Evolutionary conservation across 2,329 filamentous ascomycete species (phyloP).

Genomic region (Zasmidium angulare): DNA sequence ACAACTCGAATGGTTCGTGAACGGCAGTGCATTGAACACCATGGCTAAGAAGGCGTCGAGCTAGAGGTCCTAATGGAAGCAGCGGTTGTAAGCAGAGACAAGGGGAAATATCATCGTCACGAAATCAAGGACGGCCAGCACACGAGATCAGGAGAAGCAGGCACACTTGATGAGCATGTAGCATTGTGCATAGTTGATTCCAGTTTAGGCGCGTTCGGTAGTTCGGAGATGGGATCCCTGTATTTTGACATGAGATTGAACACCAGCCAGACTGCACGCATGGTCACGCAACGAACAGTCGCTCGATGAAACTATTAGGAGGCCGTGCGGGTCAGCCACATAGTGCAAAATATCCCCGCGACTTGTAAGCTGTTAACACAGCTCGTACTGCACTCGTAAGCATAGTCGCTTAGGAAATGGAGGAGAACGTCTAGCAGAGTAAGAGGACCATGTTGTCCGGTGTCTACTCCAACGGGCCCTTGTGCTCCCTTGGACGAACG

Average conservation of each 20-base stretch:
- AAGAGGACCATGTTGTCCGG: too few relatives aligned
- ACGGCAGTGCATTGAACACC: conserved; percentile 94
- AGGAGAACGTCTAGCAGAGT: too few relatives aligned
- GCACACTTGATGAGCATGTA: conserved; percentile 18
- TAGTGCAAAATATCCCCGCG: too few relatives aligned
- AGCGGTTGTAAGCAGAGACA: conserved; percentile 7
- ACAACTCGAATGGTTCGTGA: conserved; percentile 99
- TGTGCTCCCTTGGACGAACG: too few relatives aligned
- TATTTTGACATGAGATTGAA: conserved; percentile 22
- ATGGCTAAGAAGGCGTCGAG: conserved; percentile 71
- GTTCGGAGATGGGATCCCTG: conserved; percentile 16
- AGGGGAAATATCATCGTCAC: conserved; percentile 5
- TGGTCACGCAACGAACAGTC: too few relatives aligned
- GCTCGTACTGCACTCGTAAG: too few relatives aligned
- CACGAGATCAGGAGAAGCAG: conserved; percentile 11
- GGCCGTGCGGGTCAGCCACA: too few relatives aligned
- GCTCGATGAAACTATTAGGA: too few relatives aligned
- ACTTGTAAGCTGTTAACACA: too few relatives aligned
- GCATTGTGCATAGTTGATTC: conserved; percentile 26
- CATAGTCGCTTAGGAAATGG: too few relatives aligned
- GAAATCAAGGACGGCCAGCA: conserved; percentile 21
- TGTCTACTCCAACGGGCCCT: too few relatives aligned
- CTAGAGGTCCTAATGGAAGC: conserved; percentile 6
- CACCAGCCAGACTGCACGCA: background rate
- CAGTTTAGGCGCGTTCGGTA: conserved; percentile 21